Conservation (phyloP, 2,329 filamentous ascomycete genomes). For the Verticillium alfalfae region DNA sequence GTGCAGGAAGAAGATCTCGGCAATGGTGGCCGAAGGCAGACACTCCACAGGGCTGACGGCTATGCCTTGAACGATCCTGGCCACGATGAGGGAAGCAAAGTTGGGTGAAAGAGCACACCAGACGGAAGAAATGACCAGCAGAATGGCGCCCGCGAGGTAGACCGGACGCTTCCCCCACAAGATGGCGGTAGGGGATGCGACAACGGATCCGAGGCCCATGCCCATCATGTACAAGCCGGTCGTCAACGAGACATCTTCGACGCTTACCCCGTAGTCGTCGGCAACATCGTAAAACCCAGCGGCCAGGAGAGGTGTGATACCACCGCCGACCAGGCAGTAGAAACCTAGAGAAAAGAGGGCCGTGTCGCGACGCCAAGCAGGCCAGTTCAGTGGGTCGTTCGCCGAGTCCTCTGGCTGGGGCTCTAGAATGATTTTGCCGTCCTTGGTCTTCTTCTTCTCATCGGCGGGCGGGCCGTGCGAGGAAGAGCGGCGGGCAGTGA, state of each 20-base stretch:
- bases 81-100: conserved; percentile 73
- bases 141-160: conserved; percentile 69
- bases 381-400: conserved; percentile 94
- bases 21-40: conserved; percentile 86
- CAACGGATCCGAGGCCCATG: conserved; percentile 74
- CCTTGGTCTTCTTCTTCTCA: conserved; percentile 68
- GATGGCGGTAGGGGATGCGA: conserved; percentile 87
- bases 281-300: conserved; percentile 85
- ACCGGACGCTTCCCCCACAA: conserved; percentile 86
- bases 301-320: conserved; percentile 84
- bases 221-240: conserved; percentile 95
- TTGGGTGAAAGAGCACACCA: conserved; percentile 85
- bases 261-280: conserved; percentile 54
- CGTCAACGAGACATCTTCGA: conserved; percentile 74
- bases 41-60: conserved; percentile 89
- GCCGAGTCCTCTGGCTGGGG: conserved; percentile 86
- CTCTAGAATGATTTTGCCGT: conserved; percentile 81
- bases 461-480: conserved; percentile 12
- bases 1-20: conserved; percentile 94
- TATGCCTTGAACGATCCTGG: conserved; percentile 81
- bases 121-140: conserved; percentile 72
- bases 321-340: conserved; percentile 89
- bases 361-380: conserved; percentile 70
- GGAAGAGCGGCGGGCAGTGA: conserved; percentile 4
- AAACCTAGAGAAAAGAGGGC: conserved; percentile 80